Evolutionary conservation across 208 protist species (phyloP).

Genomic region (Phytomonas francai): DNA sequence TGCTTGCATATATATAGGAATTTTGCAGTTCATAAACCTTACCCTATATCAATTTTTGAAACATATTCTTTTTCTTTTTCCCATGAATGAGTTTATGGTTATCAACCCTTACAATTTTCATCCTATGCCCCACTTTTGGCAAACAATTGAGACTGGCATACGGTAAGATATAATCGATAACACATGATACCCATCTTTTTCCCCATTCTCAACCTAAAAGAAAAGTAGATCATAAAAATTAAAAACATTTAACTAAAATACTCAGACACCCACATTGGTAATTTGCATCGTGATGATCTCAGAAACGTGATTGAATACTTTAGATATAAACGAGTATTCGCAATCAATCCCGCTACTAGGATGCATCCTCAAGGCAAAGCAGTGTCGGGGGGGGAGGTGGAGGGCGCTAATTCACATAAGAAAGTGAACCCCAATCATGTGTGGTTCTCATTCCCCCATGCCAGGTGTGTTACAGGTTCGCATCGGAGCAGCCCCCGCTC

Average conservation of each 20-base stretch:
- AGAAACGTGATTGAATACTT: background rate
- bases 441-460: background rate
- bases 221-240: background rate
- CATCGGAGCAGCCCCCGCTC: too few species aligned
- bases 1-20: background rate
- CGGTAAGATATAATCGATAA: background rate
- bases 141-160: background rate
- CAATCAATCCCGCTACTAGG: background rate
- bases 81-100: background rate
- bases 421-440: slow-evolving; percentile 1
- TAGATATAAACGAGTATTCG: background rate
- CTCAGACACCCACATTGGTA: background rate
- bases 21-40: background rate
- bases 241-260: background rate
- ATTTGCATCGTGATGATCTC: background rate
- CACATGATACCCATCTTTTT: background rate
- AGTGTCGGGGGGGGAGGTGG: too few species aligned
- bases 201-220: background rate
- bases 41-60: background rate
- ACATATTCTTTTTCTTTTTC: background rate
- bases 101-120: background rate
- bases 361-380: too few species aligned
- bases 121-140: background rate
- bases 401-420: too few species aligned
- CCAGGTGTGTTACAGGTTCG: too few species aligned